A percentile compares a stretch with the other conserved stretches of the same genome.
Evolutionary conservation across 2,329 filamentous ascomycete genomes (phyloP).

Genomic region (Talaromyces sp.): DNA sequence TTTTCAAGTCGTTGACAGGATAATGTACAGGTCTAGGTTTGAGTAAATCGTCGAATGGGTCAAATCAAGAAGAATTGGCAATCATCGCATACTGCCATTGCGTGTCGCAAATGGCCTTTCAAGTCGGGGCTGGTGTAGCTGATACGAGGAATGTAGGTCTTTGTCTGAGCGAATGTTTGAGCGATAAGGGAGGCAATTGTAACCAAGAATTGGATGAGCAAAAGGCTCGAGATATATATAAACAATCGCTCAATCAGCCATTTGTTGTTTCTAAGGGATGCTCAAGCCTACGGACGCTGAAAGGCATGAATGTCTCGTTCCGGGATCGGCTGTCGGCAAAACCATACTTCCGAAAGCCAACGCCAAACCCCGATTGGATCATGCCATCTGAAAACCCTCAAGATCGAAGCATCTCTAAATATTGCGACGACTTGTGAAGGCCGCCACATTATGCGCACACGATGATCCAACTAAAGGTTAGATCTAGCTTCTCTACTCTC

Average conservation of each 20-base stretch:
- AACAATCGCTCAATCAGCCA: neutral
- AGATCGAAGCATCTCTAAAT: neutral
- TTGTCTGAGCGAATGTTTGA: neutral
- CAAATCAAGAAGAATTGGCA: constrained; percentile 8
- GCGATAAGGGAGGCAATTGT: neutral
- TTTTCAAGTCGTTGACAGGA: neutral
- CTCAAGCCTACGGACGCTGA: no score
- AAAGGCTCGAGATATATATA: neutral
- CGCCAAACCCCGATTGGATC: neutral
- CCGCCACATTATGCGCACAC: constrained; percentile 46
- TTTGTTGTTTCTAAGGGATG: neutral
- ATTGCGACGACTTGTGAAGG: constrained; percentile 12
- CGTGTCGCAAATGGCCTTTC: neutral
- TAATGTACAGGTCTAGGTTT: neutral
- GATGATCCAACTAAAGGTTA: constrained; percentile 89
- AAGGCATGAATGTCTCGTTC: neutral
- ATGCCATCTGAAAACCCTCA: constrained; percentile 5
- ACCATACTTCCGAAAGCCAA: neutral
- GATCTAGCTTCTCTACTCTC: neutral
- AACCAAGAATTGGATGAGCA: neutral
- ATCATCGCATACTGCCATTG: constrained; percentile 16
- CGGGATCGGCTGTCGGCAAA: constrained; percentile 5
- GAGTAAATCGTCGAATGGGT: neutral
- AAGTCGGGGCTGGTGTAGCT: neutral
- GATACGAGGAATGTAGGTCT: neutral